Conservation (phyloP, 768 basidiomycete species). For the Serpula lacrymans region DNA sequence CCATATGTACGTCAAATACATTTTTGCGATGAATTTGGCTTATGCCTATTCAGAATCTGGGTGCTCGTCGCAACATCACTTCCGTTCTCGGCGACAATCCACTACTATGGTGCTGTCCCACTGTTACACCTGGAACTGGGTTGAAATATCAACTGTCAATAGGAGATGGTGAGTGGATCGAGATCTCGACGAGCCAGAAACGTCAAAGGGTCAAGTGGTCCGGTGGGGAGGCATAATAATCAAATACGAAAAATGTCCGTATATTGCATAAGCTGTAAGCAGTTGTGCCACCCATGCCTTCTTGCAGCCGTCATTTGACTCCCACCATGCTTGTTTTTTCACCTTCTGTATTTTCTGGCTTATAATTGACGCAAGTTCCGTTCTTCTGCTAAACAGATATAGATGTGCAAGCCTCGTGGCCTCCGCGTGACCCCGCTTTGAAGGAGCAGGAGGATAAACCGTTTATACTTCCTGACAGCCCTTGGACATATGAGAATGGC, state of each 20-base stretch:
- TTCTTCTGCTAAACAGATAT: conserved; percentile 25
- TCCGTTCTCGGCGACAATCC: conserved; percentile 76
- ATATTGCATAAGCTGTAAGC: neutral
- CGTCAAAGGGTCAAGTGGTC: conserved; percentile 6
- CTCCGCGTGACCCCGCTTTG: conserved; percentile 61
- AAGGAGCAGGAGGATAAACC: conserved; percentile 31
- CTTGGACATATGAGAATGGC: conserved; percentile 86
- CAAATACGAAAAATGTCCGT: conserved; percentile 5
- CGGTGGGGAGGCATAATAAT: conserved; percentile 5
- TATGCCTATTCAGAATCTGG: conserved; percentile 62
- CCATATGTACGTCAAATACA: conserved; percentile 67
- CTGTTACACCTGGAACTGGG: conserved; percentile 62
- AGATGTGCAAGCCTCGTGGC: conserved; percentile 53
- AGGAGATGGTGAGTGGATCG: conserved; percentile 72
- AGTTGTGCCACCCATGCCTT: conserved; percentile 2
- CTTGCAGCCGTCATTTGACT: conserved; percentile 1
- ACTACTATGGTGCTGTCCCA: conserved; percentile 84
- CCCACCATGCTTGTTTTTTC: conserved; percentile 8
- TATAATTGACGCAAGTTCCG: too few species aligned
- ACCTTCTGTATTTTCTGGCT: neutral
- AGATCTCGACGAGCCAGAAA: conserved; percentile 29
- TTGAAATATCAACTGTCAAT: conserved; percentile 71
- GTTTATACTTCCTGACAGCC: conserved; percentile 54
- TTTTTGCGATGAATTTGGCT: conserved; percentile 5
- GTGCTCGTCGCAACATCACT: conserved; percentile 65